Conservation (phyloP, 441 rosid species). For the Adansonia madagascariensis region DNA sequence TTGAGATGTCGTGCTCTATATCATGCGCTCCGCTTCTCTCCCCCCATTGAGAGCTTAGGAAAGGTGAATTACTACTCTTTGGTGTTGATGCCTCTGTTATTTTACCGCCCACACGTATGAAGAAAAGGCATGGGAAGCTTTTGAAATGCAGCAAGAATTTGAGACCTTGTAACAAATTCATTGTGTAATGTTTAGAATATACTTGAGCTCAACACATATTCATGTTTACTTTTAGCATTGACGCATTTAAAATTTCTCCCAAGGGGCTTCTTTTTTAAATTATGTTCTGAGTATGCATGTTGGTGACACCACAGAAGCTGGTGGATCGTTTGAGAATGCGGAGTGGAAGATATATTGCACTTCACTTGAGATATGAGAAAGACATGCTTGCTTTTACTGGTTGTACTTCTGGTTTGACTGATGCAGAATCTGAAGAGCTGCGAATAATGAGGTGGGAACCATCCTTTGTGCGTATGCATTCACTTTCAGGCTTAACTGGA, state of each 20-base stretch:
- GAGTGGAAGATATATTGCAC: constrained; percentile 77
- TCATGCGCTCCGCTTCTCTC: constrained; percentile 73
- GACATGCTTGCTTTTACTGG: constrained; percentile 98
- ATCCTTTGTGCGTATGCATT: constrained; percentile 18
- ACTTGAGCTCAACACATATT: constrained; percentile 18
- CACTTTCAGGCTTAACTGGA: background rate
- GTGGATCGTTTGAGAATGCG: constrained; percentile 80
- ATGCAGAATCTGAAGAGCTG: constrained; percentile 81
- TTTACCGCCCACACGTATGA: background rate
- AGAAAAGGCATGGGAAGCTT: background rate
- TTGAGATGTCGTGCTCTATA: constrained; percentile 89
- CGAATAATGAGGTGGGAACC: constrained; percentile 71
- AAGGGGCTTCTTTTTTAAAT: constrained; percentile 88
- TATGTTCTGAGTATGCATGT: constrained; percentile 94
- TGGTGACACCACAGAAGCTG: constrained; percentile 93
- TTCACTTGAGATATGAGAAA: constrained; percentile 95
- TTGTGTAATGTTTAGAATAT: constrained; percentile 16
- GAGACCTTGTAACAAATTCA: constrained; percentile 5
- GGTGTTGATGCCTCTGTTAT: constrained; percentile 23
- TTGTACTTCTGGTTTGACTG: constrained; percentile 80
- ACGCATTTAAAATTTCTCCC: constrained; percentile 85
- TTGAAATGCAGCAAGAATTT: background rate
- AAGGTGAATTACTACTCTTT: constrained; percentile 62
- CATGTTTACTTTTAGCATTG: constrained; percentile 35
- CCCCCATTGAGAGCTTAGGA: constrained; percentile 77